phyloP scores from a whole-genome alignment of 768 basidiomycete species.

The Agaricus blazei region DNA sequence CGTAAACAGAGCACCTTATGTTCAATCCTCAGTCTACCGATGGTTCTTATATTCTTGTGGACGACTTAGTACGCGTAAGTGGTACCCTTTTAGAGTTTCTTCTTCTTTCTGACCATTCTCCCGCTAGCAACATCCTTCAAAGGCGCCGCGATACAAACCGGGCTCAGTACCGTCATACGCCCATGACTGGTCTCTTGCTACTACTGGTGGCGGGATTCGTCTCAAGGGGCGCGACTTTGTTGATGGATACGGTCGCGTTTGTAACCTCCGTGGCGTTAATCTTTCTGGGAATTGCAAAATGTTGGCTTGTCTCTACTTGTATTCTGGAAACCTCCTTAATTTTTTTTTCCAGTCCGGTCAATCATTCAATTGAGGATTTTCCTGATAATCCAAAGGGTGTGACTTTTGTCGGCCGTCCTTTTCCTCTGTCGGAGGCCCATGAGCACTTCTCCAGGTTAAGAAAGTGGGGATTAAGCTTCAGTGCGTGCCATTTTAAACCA shows the following conservation, averaged over 20 bases:
- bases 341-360: slow-evolving; percentile 46
- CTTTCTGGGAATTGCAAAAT: slow-evolving; percentile 79
- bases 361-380: slow-evolving; percentile 65
- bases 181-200: slow-evolving; percentile 64
- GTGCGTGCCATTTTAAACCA: slow-evolving; percentile 36
- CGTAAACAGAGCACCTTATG: background rate
- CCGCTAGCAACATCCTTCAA: slow-evolving; percentile 40
- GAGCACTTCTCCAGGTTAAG: slow-evolving; percentile 77
- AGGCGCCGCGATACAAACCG: slow-evolving; percentile 34
- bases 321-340: slow-evolving; percentile 1
- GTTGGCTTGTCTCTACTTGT: slow-evolving; percentile 35
- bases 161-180: slow-evolving; percentile 50
- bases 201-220: slow-evolving; percentile 50
- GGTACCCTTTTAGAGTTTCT: slow-evolving; percentile 3
- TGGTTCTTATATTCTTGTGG: slow-evolving; percentile 7
- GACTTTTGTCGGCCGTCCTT: slow-evolving; percentile 88
- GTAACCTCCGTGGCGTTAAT: slow-evolving; percentile 81
- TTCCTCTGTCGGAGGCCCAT: slow-evolving; percentile 84
- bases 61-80: background rate
- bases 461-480: slow-evolving; percentile 84
- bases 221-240: slow-evolving; percentile 77
- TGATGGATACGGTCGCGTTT: slow-evolving; percentile 75
- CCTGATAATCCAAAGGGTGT: slow-evolving; percentile 59
- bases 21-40: background rate
- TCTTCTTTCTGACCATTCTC: background rate